Percentiles rank a stretch among this genome's conserved stretches.
These are phyloP conservation scores for Rhodocollybia butyracea DNA, from an alignment of 768 basidiomycete genomes.

Conservation along the genomic window DNA sequence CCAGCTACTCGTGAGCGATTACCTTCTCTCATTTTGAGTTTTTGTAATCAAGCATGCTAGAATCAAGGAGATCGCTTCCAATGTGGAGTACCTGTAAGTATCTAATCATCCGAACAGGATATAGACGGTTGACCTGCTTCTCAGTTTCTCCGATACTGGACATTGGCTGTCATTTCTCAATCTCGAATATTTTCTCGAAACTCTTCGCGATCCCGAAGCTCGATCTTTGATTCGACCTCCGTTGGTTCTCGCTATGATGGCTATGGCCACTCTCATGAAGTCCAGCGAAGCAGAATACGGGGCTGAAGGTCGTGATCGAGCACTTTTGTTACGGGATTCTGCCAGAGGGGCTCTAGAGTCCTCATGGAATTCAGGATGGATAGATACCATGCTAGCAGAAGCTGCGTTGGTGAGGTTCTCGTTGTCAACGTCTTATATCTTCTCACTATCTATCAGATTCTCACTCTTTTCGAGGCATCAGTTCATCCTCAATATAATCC, in stretches of 20 bases:
- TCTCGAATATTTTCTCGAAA: conserved; percentile 48
- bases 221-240: conserved; percentile 65
- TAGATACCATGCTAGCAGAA: conserved; percentile 66
- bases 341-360: conserved; percentile 54
- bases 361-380: conserved; percentile 47
- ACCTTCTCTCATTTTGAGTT: background rate
- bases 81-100: conserved; percentile 52
- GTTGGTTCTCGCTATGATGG: conserved; percentile 64
- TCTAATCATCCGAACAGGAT: background rate
- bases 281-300: conserved; percentile 67
- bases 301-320: conserved; percentile 49
- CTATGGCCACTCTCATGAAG: conserved; percentile 68
- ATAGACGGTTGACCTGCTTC: background rate
- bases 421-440: background rate
- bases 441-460: conserved; percentile 41
- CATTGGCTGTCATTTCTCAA: conserved; percentile 73
- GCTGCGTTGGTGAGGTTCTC: conserved; percentile 66
- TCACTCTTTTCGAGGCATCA: conserved; percentile 76
- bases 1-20: conserved; percentile 33
- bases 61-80: conserved; percentile 44
- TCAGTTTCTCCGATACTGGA: conserved; percentile 59
- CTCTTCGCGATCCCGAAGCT: conserved; percentile 47
- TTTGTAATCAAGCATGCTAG: conserved; percentile 25
- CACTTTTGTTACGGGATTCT: conserved; percentile 51
- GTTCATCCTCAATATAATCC: conserved; percentile 64